Base-by-base conservation (phyloP, 2,329 filamentous ascomycete genomes). In the Trichoderma harzianum region DNA sequence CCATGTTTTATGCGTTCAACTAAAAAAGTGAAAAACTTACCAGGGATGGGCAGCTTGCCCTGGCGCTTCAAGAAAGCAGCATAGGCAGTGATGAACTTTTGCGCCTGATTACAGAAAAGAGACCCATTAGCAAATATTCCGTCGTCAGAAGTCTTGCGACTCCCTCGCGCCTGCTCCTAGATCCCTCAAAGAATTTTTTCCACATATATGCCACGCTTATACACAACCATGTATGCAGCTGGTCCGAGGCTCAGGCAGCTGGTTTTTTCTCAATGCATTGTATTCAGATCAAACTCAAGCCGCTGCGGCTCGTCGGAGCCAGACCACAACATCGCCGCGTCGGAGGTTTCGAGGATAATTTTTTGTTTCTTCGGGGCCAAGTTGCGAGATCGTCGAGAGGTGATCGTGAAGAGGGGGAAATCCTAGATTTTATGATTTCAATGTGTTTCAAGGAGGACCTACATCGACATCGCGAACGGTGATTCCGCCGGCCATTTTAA, bases 21-120 rank as follows among this genome's bases (percentile, higher is more conserved):
- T 5, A 21, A 1, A 5, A 18, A 62, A 24, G n/a, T 21, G 36
- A 28, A 28, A 18, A 36, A 87, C 91, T 83, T 90, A 95, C 93
- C 92, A 84, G 93, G 93, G 82, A 95, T 93, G 83, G 92, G 92
- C 79, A 96, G 92, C 89, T 95, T 95, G 86, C 93, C 93, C 89
- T 96, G 93, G 81, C 93, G 91, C 92, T 96, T 96, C 90, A 97
- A 86, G 90, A 96, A 97, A 82, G 90, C 91, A 83, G 92, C 89
- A 84, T 96, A 97, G 83, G 92, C 89, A 79, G 88, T 86, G 87
- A 96, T 95, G 89, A 96, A 96, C 88, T 95, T 93, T 85, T 94
- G 92, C 85, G 93, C 92, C 91, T 93, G 86, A 83, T 77, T 81
- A 43, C 78, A 79, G 82, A 82, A 71, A 66, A 36, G 78, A n/a